Percentiles rank a stretch among this genome's conserved stretches.
Conservation (phyloP, 148 eudicot species). For the Amaranthus cruentus region DNA sequence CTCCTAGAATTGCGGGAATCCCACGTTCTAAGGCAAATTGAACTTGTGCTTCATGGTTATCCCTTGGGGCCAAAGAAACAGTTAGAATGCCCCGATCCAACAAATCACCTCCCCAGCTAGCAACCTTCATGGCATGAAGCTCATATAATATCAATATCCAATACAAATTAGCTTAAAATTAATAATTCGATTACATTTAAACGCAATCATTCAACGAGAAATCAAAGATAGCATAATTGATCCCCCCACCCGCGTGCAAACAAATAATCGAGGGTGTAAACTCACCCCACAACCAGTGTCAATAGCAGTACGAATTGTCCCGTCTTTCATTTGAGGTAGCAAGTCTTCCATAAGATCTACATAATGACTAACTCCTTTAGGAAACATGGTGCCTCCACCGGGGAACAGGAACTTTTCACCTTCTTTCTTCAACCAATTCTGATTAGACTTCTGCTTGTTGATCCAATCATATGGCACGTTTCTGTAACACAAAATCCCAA, state of each 20-base stretch:
- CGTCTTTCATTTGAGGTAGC: slow-evolving; percentile 87
- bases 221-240: background rate
- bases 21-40: slow-evolving; percentile 95
- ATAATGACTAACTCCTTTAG: slow-evolving; percentile 67
- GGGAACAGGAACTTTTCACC: slow-evolving; percentile 94
- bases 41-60: slow-evolving; percentile 93
- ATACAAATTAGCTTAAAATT: background rate
- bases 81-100: slow-evolving; percentile 77
- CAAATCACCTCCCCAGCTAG: slow-evolving; percentile 95
- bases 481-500: slow-evolving; percentile 32
- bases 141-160: slow-evolving; percentile 3
- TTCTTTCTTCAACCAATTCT: slow-evolving; percentile 88
- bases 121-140: slow-evolving; percentile 46
- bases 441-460: slow-evolving; percentile 86
- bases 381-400: slow-evolving; percentile 99
- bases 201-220: background rate
- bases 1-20: slow-evolving; percentile 78
- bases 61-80: slow-evolving; percentile 88
- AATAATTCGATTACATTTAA: background rate
- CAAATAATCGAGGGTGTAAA: background rate
- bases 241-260: background rate
- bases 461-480: slow-evolving; percentile 98
- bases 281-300: slow-evolving; percentile 99
- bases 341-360: slow-evolving; percentile 79
- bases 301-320: slow-evolving; percentile 87